Conservation (phyloP, 495 filamentous ascomycete species). For the Monascus purpureus region DNA sequence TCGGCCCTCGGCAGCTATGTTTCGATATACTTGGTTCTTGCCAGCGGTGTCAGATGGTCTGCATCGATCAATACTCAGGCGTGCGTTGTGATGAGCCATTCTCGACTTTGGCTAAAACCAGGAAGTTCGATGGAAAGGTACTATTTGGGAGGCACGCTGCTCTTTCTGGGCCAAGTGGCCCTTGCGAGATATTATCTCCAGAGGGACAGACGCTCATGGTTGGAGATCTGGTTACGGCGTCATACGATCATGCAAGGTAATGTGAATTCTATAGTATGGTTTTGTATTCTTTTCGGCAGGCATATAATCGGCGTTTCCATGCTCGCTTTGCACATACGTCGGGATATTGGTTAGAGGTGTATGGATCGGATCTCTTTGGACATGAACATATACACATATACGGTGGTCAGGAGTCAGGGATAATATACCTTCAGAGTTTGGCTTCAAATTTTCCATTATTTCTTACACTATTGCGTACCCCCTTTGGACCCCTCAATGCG, state of each 20-base stretch:
- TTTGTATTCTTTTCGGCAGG: too few species aligned
- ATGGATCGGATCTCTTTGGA: too few species aligned
- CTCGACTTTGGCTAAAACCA: constrained; percentile 72
- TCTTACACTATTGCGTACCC: too few species aligned
- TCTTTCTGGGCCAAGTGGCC: constrained; percentile 6
- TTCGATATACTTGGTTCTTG: constrained; percentile 71
- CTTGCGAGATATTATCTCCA: not conserved
- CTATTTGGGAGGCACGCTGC: constrained; percentile 72
- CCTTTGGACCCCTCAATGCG: too few species aligned
- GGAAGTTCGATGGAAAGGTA: constrained; percentile 66
- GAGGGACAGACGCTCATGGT: constrained; percentile 24
- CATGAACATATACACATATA: too few species aligned
- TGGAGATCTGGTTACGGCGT: constrained; percentile 26
- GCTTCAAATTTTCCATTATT: too few species aligned
- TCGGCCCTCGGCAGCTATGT: constrained; percentile 20
- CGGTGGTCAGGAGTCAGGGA: too few species aligned
- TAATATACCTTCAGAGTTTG: too few species aligned
- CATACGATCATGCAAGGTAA: constrained; percentile 10
- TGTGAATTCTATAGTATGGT: too few species aligned
- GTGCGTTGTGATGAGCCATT: constrained; percentile 73
- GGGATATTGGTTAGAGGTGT: too few species aligned
- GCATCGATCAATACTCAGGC: constrained; percentile 73
- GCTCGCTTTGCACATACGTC: too few species aligned
- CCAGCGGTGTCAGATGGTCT: constrained; percentile 89
- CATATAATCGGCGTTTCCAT: not conserved